These are phyloP conservation scores for Emericellopsis cladophorae DNA, from an alignment of 2,329 filamentous ascomycete genomes.

Conservation along the genomic window DNA sequence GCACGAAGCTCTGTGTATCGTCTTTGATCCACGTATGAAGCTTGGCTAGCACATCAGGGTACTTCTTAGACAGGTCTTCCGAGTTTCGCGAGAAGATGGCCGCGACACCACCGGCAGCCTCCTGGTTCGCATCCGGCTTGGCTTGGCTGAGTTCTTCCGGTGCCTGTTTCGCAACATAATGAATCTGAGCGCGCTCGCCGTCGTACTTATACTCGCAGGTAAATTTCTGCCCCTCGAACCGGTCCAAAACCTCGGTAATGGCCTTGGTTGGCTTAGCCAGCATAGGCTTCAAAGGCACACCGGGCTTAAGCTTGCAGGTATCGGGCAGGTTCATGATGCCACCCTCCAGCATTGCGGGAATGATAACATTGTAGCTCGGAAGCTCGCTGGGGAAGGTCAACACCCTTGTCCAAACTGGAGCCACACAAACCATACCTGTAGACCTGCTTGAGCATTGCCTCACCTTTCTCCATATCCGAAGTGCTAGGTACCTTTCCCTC, in stretches of 20 bases:
- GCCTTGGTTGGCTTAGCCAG: constrained; percentile 96
- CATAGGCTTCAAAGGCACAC: constrained; percentile 95
- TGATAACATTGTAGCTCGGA: constrained; percentile 88
- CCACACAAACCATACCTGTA: constrained; percentile 50
- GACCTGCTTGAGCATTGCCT: constrained; percentile 76
- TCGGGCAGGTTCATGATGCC: constrained; percentile 75
- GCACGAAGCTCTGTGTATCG: constrained; percentile 84
- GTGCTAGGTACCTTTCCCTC: constrained; percentile 60
- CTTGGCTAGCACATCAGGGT: constrained; percentile 86
- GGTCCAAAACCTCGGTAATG: constrained; percentile 92
- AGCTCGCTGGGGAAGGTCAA: constrained; percentile 57
- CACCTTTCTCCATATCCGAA: constrained; percentile 69
- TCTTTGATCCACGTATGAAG: constrained; percentile 81
- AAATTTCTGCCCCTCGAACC: constrained; percentile 89
- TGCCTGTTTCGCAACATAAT: constrained; percentile 80
- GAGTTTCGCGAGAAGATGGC: constrained; percentile 97
- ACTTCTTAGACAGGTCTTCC: constrained; percentile 93
- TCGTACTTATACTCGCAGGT: constrained; percentile 99
- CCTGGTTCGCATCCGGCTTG: constrained; percentile 46
- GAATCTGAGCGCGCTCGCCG: constrained; percentile 94
- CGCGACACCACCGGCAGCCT: constrained; percentile 60
- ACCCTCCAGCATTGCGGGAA: constrained; percentile 77
- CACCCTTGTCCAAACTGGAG: background rate
- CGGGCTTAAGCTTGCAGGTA: constrained; percentile 81
- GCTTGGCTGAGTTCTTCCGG: constrained; percentile 55